Conservation (phyloP, 495 filamentous ascomycete genomes). For the Penicillium manginii region DNA sequence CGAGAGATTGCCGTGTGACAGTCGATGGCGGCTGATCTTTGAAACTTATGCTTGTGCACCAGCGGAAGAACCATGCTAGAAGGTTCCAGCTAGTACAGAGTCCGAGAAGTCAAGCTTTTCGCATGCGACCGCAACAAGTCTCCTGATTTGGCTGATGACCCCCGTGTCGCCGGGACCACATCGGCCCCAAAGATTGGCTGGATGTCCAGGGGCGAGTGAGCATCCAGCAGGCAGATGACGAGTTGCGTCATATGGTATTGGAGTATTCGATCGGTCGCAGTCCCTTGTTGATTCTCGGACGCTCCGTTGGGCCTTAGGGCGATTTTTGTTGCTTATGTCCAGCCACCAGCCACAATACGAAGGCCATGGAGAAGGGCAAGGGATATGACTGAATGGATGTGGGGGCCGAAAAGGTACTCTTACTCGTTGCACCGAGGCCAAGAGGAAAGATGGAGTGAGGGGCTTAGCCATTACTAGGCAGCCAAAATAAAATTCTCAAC, state of each 20-base stretch:
- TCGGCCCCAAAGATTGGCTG: no score
- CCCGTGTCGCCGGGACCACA: no score
- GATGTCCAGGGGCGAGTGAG: no score
- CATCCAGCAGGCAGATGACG: no score
- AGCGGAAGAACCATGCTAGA: background rate
- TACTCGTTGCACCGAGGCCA: background rate
- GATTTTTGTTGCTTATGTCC: background rate
- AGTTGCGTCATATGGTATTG: conserved; percentile 1
- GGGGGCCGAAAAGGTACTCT: background rate
- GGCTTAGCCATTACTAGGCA: conserved; percentile 9
- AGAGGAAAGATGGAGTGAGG: background rate
- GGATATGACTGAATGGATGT: background rate
- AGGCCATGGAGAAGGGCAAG: background rate
- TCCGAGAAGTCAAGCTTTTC: conserved; percentile 1
- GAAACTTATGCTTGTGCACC: background rate
- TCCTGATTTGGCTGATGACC: conserved; percentile 1
- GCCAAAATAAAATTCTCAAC: conserved; percentile 1
- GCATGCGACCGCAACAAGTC: background rate
- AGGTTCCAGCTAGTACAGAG: background rate
- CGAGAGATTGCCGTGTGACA: conserved; percentile 8
- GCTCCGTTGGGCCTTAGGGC: no score
- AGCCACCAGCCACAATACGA: conserved; percentile 2
- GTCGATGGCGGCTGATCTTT: conserved; percentile 9
- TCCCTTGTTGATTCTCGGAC: background rate
- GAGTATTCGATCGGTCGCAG: background rate